Base-by-base conservation (phyloP, 306 rosid species). In the Trifolium fragiferum region DNA sequence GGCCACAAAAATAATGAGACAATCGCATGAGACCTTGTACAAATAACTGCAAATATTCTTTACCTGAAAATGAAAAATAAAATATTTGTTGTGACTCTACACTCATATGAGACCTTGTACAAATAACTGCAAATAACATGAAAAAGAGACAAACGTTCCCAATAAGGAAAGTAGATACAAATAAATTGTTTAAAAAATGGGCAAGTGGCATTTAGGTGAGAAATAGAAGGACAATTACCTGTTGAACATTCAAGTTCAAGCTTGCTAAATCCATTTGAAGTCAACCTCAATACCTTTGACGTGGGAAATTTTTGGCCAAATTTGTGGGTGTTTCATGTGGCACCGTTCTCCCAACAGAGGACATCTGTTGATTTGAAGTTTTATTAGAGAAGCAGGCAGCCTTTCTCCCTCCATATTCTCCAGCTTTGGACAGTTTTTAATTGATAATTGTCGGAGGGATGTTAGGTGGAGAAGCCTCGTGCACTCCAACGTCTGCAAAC, bases 231-330 rank as follows among this genome's bases (percentile, higher is more conserved):
- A n/a, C n/a, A n/a, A n/a, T n/a, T n/a, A n/a, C n/a, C n/a, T n/a
- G n/a, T n/a, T n/a, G n/a, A n/a, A n/a, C n/a, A 21, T 21, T 1
- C 25, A 2, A 64, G 33, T 21, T 54, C 19, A 41, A 64, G 37
- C 7, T 40, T 23, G 10, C 5, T 3, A 41, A 41, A 66, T 66
- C 54, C 13, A 43, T 13, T 5, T 43, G 3, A 0, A 0, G 0
- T 21, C 0, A 66, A 21, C 13, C 11, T 5, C 0, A n/a, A 61
- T 32, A 43, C 67, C 7, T 1, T 4, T 21, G 13, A 61, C n/a
- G 67, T 32, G 44, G 67, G 67, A 61, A 15, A 61, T 21, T 55
- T 55, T 55, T 6, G 62, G 33, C 62, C 62, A 55, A 55, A 55
- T 61, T 32, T 61, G 67, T 1, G 12, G 23, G 44, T 61, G 21